These are phyloP conservation scores for Meyerozyma elateridarum DNA, from an alignment of 1,139 yeast species.

Conservation along the genomic window DNA sequence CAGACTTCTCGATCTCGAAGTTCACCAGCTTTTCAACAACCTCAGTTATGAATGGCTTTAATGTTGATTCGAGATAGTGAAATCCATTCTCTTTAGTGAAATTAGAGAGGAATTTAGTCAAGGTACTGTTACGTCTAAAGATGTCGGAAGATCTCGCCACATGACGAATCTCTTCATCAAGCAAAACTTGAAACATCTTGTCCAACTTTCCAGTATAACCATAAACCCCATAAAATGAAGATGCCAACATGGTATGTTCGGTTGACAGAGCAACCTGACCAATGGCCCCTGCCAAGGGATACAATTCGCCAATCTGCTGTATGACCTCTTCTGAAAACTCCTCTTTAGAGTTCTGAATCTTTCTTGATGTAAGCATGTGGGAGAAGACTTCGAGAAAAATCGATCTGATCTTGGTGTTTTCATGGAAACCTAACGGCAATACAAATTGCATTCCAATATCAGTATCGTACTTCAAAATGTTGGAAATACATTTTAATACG, in stretches of 20 bases:
- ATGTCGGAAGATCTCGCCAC: conserved; percentile 67
- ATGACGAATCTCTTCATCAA: conserved; percentile 57
- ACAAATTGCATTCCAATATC: conserved; percentile 77
- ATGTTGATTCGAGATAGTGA: conserved; percentile 48
- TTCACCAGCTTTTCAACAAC: conserved; percentile 45
- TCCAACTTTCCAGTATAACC: conserved; percentile 52
- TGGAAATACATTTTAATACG: conserved; percentile 64
- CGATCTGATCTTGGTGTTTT: conserved; percentile 57
- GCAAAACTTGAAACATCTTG: conserved; percentile 49
- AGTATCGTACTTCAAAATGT: conserved; percentile 65
- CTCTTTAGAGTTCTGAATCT: conserved; percentile 17
- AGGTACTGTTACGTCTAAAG: conserved; percentile 75
- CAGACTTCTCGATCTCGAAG: conserved; percentile 64
- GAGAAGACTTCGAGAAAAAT: conserved; percentile 77
- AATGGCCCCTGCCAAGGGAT: conserved; percentile 46
- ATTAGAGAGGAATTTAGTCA: conserved; percentile 70
- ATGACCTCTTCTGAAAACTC: conserved; percentile 25
- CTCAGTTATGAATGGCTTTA: conserved; percentile 54
- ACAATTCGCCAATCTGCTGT: conserved; percentile 19
- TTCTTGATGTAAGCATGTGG: conserved; percentile 49
- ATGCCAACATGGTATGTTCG: conserved; percentile 51
- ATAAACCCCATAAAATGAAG: conserved; percentile 61
- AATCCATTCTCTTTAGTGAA: conserved; percentile 65
- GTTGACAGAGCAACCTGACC: conserved; percentile 61
- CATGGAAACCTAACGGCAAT: conserved; percentile 73